Evolutionary conservation across 768 basidiomycete genomes (phyloP).

Genomic region (Antrodiella citrinella): DNA sequence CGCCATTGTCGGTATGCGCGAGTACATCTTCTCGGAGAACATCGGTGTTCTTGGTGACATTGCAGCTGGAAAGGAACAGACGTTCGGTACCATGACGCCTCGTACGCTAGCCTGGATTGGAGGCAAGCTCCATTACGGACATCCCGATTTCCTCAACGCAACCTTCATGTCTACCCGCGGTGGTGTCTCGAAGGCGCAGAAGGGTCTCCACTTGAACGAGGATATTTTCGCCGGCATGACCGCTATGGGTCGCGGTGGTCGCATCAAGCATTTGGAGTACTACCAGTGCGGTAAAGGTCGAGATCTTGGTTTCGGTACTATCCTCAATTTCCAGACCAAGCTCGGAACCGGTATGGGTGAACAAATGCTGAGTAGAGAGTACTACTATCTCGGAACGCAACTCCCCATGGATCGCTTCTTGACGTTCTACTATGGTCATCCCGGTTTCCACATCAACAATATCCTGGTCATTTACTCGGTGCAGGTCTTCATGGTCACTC

Average conservation of each 20-base stretch:
- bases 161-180: constrained; percentile 98
- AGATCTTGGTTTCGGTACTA: constrained; percentile 98
- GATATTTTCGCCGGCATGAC: constrained; percentile 99
- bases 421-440: constrained; percentile 99
- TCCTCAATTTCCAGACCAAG: constrained; percentile 99
- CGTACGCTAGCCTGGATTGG: constrained; percentile 95
- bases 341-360: constrained; percentile 99
- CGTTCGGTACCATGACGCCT: constrained; percentile 97
- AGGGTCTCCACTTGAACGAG: constrained; percentile 96
- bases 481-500: constrained; percentile 92
- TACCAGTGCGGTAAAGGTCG: constrained; percentile 99
- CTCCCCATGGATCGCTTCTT: constrained; percentile 97
- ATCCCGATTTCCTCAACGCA: constrained; percentile 98
- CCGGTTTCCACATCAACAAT: constrained; percentile 99
- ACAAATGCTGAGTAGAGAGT: constrained; percentile 99
- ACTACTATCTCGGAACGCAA: constrained; percentile 98
- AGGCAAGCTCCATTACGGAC: constrained; percentile 97
- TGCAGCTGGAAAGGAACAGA: constrained; percentile 99
- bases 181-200: constrained; percentile 98
- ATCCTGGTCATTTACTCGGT: constrained; percentile 98
- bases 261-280: constrained; percentile 99
- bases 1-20: constrained; percentile 95
- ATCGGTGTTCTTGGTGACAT: constrained; percentile 99
- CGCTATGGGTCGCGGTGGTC: constrained; percentile 93
- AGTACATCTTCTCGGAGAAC: constrained; percentile 99